Conservation (phyloP, 768 basidiomycete genomes). For the Cystofilobasidium ferigula region DNA sequence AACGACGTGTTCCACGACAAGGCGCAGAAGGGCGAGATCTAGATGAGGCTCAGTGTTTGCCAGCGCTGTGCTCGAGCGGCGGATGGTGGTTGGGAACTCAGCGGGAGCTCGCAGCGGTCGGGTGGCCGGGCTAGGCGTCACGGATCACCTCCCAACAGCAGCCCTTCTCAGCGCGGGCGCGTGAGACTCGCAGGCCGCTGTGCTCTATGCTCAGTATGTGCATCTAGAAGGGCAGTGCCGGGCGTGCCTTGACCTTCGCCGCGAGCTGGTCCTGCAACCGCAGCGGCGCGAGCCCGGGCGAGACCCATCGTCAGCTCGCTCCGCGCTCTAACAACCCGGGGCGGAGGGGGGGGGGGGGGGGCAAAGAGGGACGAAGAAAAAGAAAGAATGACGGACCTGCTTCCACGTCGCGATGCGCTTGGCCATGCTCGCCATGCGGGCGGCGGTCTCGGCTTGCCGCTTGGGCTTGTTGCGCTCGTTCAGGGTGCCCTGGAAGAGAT, state of each 20-base stretch:
- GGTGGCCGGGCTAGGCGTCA: neutral
- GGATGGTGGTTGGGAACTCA: too few relatives aligned
- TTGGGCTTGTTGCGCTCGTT: neutral
- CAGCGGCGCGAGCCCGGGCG: too few relatives aligned
- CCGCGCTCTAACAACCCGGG: too few relatives aligned
- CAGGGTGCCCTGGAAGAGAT: conserved; percentile 13
- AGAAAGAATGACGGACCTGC: conserved; percentile 2
- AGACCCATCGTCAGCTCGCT: too few relatives aligned
- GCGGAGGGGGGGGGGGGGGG: too few relatives aligned
- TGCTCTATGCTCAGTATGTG: too few relatives aligned
- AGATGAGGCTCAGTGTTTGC: conserved; percentile 8
- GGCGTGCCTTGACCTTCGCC: neutral
- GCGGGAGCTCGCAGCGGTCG: neutral
- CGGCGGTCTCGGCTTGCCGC: neutral
- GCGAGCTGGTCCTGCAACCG: neutral
- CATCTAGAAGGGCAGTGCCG: conserved; percentile 1
- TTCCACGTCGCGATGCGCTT: conserved; percentile 19
- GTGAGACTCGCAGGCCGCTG: neutral
- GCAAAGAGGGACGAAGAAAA: neutral
- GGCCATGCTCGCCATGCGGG: conserved; percentile 13
- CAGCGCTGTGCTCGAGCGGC: too few relatives aligned
- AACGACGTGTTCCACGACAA: conserved; percentile 48
- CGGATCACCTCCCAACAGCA: too few relatives aligned
- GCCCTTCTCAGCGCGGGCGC: too few relatives aligned
- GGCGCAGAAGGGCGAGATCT: neutral